A percentile compares a stretch with the other conserved stretches of the same genome.
Conservation (phyloP, 768 basidiomycete species). For the Phylloporus arenicola region DNA sequence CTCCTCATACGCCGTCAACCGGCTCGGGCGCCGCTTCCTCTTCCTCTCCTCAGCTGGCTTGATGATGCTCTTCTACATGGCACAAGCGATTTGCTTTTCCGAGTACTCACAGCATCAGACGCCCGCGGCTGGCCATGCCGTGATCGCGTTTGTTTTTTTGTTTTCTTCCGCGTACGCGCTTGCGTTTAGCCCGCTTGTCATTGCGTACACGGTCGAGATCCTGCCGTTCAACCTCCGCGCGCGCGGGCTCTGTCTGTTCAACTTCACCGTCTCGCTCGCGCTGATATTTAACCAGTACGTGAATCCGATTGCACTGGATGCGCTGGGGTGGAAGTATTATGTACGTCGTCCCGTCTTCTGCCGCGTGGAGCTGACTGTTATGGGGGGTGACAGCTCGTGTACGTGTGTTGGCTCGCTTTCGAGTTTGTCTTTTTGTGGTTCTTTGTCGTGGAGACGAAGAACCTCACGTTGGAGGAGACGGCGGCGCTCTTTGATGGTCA, state of each 20-base stretch:
- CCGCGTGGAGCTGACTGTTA: background rate
- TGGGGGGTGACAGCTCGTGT: conserved; percentile 33
- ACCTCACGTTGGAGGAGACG: conserved; percentile 65
- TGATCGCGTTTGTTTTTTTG: conserved; percentile 52
- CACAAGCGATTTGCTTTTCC: conserved; percentile 66
- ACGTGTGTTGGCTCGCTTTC: conserved; percentile 17
- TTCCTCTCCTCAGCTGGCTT: conserved; percentile 54
- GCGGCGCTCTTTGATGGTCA: conserved; percentile 67
- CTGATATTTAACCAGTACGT: conserved; percentile 77
- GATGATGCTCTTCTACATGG: conserved; percentile 61
- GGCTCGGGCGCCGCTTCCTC: conserved; percentile 57
- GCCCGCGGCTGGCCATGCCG: conserved; percentile 45
- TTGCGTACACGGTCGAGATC: conserved; percentile 67
- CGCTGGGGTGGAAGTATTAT: conserved; percentile 47
- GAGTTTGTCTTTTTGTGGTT: conserved; percentile 12
- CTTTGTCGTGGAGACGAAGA: conserved; percentile 18
- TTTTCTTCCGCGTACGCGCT: conserved; percentile 52
- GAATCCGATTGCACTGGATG: conserved; percentile 66
- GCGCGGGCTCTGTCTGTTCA: conserved; percentile 75
- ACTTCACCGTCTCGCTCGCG: conserved; percentile 56
- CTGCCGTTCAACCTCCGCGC: conserved; percentile 76
- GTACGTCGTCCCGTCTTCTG: background rate
- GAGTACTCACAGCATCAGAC: conserved; percentile 43
- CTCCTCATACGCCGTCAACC: conserved; percentile 41
- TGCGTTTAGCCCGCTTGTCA: conserved; percentile 71